A percentile compares a stretch with the other conserved stretches of the same genome.
phyloP scores from a whole-genome alignment of 2,329 filamentous ascomycete species.

The Trichoderma sp. region DNA sequence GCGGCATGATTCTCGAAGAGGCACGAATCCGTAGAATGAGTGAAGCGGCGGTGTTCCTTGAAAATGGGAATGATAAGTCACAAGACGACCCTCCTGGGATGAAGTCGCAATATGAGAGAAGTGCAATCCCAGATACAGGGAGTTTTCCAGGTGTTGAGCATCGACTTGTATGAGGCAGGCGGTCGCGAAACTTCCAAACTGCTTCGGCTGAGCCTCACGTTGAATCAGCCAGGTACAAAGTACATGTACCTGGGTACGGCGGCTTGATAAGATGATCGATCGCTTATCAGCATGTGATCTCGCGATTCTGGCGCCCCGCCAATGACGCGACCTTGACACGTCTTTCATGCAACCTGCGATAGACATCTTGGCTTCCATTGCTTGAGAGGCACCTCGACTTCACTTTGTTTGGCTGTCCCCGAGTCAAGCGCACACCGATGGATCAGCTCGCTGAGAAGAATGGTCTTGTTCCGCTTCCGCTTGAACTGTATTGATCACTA shows the following conservation, averaged over 20 bases:
- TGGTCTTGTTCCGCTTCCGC: constrained; percentile 80
- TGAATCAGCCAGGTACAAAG: neutral
- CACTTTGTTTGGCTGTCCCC: neutral
- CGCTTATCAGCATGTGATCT: constrained; percentile 37
- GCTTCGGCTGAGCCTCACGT: no score
- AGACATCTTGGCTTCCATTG: neutral
- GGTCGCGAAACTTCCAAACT: neutral
- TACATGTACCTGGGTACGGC: no score
- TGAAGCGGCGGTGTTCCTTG: neutral
- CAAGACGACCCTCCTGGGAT: neutral
- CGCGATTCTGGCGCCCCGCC: constrained; percentile 30
- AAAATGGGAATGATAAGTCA: neutral
- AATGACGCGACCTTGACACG: constrained; percentile 25
- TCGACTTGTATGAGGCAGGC: neutral
- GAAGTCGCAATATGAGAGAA: neutral
- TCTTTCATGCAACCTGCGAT: neutral
- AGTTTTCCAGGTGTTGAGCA: no score
- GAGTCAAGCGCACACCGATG: constrained; percentile 28
- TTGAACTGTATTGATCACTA: constrained; percentile 97
- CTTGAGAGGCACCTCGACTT: neutral
- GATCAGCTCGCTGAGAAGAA: constrained; percentile 34
- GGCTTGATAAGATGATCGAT: neutral
- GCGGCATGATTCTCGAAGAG: constrained; percentile 31
- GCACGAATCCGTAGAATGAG: no score
- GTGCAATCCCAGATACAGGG: neutral